Percentiles rank a stretch among this genome's conserved stretches.
These are phyloP conservation scores for Tardiomyces depauwii DNA, from an alignment of 1,139 yeast species.

Conservation along the genomic window DNA sequence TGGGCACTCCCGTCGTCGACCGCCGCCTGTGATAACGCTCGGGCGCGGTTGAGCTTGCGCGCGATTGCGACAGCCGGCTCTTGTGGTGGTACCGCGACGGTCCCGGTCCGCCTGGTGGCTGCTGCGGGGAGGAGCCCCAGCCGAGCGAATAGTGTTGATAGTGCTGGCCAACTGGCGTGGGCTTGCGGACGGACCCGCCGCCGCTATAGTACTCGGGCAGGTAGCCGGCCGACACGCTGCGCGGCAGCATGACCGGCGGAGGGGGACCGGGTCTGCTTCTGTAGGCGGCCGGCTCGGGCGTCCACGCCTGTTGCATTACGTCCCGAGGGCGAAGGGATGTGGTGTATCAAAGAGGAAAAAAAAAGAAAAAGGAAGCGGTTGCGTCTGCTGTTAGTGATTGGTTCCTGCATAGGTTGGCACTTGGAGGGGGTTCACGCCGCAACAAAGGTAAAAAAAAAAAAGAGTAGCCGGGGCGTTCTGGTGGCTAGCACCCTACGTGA, in stretches of 20 bases:
- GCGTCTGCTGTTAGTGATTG: too few species aligned
- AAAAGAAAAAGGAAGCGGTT: too few species aligned
- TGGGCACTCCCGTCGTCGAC: slow-evolving; percentile 9
- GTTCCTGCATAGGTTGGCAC: too few species aligned
- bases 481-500: too few species aligned
- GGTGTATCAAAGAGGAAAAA: too few species aligned
- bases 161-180: background rate
- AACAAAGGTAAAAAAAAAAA: too few species aligned
- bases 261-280: too few species aligned
- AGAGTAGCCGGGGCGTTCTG: too few species aligned
- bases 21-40: slow-evolving; percentile 22
- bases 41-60: slow-evolving; percentile 9
- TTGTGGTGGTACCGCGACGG: background rate
- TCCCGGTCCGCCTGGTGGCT: background rate
- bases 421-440: too few species aligned
- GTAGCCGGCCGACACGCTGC: background rate
- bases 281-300: background rate
- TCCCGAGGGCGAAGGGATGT: background rate
- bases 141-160: background rate
- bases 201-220: background rate
- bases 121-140: background rate
- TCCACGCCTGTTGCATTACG: background rate
- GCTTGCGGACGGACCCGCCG: background rate
- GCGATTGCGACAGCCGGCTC: background rate
- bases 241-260: background rate